These are phyloP conservation scores for Colletotrichum destructivum DNA, from an alignment of 2,329 filamentous ascomycete species.

Conservation along the genomic window DNA sequence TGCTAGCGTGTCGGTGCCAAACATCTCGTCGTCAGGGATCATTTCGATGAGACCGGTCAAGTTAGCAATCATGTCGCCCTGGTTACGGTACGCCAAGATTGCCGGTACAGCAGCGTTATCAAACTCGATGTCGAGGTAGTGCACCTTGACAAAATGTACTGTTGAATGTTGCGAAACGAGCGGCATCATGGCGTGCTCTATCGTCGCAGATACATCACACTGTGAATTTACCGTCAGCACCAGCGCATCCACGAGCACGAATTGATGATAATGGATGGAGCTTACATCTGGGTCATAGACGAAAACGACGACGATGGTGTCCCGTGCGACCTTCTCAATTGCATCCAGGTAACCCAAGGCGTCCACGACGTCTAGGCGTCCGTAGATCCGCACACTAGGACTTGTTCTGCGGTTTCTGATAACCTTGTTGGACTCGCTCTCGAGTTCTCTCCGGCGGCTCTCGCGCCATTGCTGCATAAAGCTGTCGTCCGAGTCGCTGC, in stretches of 20 bases:
- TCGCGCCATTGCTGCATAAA: slow-evolving; percentile 92
- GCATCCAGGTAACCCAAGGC: slow-evolving; percentile 95
- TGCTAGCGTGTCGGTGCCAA: slow-evolving; percentile 68
- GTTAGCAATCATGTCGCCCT: slow-evolving; percentile 91
- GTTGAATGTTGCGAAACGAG: slow-evolving; percentile 80
- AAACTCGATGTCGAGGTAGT: slow-evolving; percentile 94
- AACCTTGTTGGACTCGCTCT: slow-evolving; percentile 69
- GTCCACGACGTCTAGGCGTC: slow-evolving; percentile 86
- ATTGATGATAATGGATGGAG: slow-evolving; percentile 40
- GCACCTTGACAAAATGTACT: slow-evolving; percentile 90
- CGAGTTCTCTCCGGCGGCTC: slow-evolving; percentile 82
- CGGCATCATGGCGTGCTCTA: slow-evolving; percentile 83
- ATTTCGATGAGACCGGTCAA: slow-evolving; percentile 89
- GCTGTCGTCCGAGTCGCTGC: slow-evolving; percentile 76
- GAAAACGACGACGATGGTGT: slow-evolving; percentile 91
- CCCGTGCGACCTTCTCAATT: slow-evolving; percentile 87
- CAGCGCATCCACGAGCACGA: slow-evolving; percentile 1
- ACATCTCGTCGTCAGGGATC: slow-evolving; percentile 79
- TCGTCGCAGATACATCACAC: slow-evolving; percentile 83
- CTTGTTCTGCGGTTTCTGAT: slow-evolving; percentile 78
- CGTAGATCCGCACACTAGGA: slow-evolving; percentile 84
- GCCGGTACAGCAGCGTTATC: slow-evolving; percentile 90
- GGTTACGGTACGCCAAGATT: slow-evolving; percentile 87
- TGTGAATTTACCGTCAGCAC: slow-evolving; percentile 55
- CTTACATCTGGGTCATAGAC: slow-evolving; percentile 90